Percentiles rank a stretch among this genome's conserved stretches.
These are phyloP conservation scores for Emiliania huxleyi DNA, from an alignment of 78 protist genomes.

Conservation along the genomic window DNA sequence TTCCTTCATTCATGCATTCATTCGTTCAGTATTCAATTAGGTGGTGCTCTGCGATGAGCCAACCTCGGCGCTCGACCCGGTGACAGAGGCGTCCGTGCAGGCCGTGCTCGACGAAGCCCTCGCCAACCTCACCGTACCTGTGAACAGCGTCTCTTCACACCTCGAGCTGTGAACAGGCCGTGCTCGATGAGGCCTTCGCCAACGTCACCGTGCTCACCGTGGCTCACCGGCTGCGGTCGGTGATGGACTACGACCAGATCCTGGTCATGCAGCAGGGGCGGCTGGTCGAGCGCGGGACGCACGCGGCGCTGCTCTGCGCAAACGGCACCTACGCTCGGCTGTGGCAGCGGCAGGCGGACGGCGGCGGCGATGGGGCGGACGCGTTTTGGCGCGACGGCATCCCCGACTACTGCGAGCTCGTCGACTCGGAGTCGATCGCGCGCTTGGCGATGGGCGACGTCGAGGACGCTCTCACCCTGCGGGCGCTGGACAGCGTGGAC, in stretches of 20 bases:
- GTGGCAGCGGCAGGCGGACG: background rate
- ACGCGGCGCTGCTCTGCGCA: slow-evolving; percentile 59
- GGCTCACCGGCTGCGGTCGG: slow-evolving; percentile 84
- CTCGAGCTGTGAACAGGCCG: too few relatives aligned
- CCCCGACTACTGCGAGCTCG: background rate
- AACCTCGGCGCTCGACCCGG: background rate
- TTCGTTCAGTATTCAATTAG: too few relatives aligned
- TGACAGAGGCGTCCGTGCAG: background rate
- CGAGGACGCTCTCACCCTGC: background rate
- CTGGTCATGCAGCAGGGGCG: slow-evolving; percentile 49
- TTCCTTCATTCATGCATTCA: too few relatives aligned
- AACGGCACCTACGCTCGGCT: background rate
- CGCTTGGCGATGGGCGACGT: background rate
- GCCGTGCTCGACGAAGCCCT: too few relatives aligned
- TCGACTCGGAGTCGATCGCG: background rate
- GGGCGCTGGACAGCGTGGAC: background rate
- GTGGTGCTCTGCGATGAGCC: slow-evolving; percentile 5
- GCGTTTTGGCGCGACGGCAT: background rate
- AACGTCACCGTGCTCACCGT: slow-evolving; percentile 69
- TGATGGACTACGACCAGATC: slow-evolving; percentile 70
- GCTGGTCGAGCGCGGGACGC: slow-evolving; percentile 82
- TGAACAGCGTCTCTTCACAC: too few relatives aligned
- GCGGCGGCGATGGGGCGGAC: too few relatives aligned
- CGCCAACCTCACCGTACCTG: background rate
- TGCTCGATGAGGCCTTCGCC: slow-evolving; percentile 54